phyloP scores from a whole-genome alignment of 2,329 filamentous ascomycete species.

The Trichoderma citrinoviride region DNA sequence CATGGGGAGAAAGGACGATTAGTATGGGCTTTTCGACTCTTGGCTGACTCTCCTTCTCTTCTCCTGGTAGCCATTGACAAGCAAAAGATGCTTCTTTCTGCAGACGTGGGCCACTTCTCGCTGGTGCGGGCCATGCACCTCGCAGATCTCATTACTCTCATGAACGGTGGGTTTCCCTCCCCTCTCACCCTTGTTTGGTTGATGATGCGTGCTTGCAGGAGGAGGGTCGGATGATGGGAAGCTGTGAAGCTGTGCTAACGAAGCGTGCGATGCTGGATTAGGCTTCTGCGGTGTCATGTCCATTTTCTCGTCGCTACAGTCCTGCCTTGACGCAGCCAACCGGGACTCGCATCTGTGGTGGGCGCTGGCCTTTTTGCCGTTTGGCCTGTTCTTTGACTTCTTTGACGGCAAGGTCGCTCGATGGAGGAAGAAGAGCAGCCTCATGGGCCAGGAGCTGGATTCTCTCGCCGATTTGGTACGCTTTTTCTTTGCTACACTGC shows the following conservation, averaged over 20 bases:
- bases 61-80: slow-evolving; percentile 60
- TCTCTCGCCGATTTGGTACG: slow-evolving; percentile 90
- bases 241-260: slow-evolving; percentile 12
- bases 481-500: background rate
- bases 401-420: slow-evolving; percentile 95
- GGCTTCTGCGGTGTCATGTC: slow-evolving; percentile 92
- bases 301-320: slow-evolving; percentile 90
- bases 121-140: slow-evolving; percentile 69
- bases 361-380: slow-evolving; percentile 82
- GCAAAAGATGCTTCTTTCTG: slow-evolving; percentile 69
- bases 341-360: slow-evolving; percentile 71
- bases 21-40: background rate
- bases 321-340: slow-evolving; percentile 72
- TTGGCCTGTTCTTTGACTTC: slow-evolving; percentile 95
- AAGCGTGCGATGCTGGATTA: slow-evolving; percentile 15
- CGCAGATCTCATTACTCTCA: slow-evolving; percentile 78
- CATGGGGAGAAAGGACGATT: background rate
- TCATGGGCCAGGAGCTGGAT: slow-evolving; percentile 98
- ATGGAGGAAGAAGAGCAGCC: slow-evolving; percentile 93
- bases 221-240: background rate
- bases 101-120: slow-evolving; percentile 71
- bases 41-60: background rate
- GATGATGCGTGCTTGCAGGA: background rate
- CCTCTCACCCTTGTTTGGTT: background rate
- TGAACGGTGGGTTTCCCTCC: slow-evolving; percentile 58